Evolutionary conservation across 1,284 basidiomycete species (phyloP), one percentile per base, ranked within the genome.

Genomic region (Termitomyces sp.): DNA sequence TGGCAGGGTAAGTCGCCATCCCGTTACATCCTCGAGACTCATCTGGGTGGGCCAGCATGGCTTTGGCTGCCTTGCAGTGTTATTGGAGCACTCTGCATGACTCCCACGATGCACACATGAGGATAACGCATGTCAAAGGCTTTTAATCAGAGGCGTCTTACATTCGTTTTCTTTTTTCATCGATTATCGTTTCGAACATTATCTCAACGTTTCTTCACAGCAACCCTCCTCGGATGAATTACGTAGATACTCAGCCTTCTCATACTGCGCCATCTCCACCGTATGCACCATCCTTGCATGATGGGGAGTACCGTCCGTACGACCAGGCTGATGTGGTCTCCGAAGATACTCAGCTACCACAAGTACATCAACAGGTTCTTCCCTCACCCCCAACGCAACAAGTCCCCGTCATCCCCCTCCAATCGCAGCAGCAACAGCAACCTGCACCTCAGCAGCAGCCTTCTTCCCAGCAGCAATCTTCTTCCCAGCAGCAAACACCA

Each of bases 1-100:
- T 91, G 83, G 76, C 83, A 56, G 84, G 86, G 88, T 90, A 66
- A 74, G 85, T 76, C 28, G 61, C 38, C 50, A 39, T 57, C 58
- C 53, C 56, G 13, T 46, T 31, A 21, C 34, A 31, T 39, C 3
- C 45, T 24, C 46, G 13, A 31, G 13, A 21, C 38, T 34, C 30
- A 33, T 33, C 49, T 47, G 39, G 30, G 40, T 52, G 38, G 52
- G 38, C 44, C 49, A 44, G 48, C 49, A 38, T 38, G 49, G 34
- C 9, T 54, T 28, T 21, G 33, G 38, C 40, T 41, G 50, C 41
- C 54, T 56, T 33, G 40, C 44, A 31, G 17, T 21, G 44, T 24
- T 38, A 9, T 31, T 17, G 24, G 31, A 44, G 43, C 24, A 8
- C 41, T 42, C 41, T 36, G 45, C 57, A 49, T 49, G 58, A 42